Base-by-base conservation (phyloP, 2,329 filamentous ascomycete species). In the Fusarium sp. region DNA sequence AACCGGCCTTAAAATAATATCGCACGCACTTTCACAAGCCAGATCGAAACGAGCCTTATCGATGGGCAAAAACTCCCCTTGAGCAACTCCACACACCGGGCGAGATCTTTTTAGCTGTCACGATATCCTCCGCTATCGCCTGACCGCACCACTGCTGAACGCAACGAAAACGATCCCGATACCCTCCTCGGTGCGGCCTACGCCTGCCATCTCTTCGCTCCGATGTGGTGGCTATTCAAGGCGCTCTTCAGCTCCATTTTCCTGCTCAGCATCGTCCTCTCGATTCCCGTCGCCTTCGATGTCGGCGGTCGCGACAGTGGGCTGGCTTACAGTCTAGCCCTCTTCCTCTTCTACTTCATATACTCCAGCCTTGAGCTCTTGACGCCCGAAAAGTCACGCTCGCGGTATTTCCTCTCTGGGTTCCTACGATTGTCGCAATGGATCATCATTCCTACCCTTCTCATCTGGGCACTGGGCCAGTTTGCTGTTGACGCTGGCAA, bases 281-380 rank as follows among this genome's bases (percentile, higher is more conserved):
- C 94, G 68, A 96, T 99, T 79, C 96, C 96, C 68, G 91, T 99
- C 79, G 93, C 95, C 77, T 98, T 98, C 84, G 96, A 99, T 88
- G 95, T 98, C 77, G 96, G 96, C 79, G 96, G 96, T 68, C 91
- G 94, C 77, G 95, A 96, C 76, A 97, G 94, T 78, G 96, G 96
- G 64, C 87, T 99, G 77, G 95, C 94, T 69, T 98, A 97, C 84
- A 98, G 94, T 78, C 88, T 98, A 57, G 90, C 92, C 50, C 89
- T 98, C 58, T 95, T 95, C 74, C 86, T 88, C 76, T 98, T 97
- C 86, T 98, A 98, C 84, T 91, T 97, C 79, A 82, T 93, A 80
- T 94, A 96, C 83, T 97, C 94, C 60, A 84, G 89, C 69, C 85
- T 96, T 72, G 93, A 92, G 77, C 87, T 98, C 66, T 86, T 90